Evolutionary conservation across 1,284 basidiomycete genomes (phyloP).

Genomic region (Moesziomyces globuligerus): DNA sequence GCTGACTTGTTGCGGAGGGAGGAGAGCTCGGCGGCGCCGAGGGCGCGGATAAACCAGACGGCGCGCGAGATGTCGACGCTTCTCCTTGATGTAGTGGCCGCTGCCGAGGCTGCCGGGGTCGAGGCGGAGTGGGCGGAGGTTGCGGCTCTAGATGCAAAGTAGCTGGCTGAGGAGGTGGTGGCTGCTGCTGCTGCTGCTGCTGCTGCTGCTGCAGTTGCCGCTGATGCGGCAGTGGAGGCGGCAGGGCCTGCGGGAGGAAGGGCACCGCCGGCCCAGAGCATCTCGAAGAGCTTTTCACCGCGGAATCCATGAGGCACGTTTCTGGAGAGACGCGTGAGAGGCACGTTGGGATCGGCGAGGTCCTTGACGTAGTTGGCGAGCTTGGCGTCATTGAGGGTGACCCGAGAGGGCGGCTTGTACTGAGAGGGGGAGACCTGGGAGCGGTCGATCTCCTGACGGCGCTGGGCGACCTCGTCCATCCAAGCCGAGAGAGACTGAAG

Average conservation of each 20-base stretch:
- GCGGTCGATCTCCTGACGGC: conserved; percentile 34
- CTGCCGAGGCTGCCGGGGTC: conserved; percentile 4
- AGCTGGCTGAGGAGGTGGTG: too few species aligned
- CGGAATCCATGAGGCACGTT: conserved; percentile 93
- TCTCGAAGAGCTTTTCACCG: conserved; percentile 87
- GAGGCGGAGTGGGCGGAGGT: conserved; percentile 6
- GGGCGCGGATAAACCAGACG: conserved; percentile 92
- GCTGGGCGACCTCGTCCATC: conserved; percentile 48
- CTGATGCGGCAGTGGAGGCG: not conserved
- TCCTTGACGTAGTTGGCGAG: conserved; percentile 89
- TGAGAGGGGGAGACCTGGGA: conserved; percentile 22
- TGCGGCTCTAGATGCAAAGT: conserved; percentile 15
- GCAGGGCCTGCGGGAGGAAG: conserved; percentile 19
- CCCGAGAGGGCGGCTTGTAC: conserved; percentile 70
- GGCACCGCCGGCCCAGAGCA: conserved; percentile 74
- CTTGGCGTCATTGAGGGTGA: conserved; percentile 88
- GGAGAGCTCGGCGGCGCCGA: conserved; percentile 89
- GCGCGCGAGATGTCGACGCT: conserved; percentile 83
- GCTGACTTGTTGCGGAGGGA: conserved; percentile 46
- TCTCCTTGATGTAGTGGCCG: conserved; percentile 72
- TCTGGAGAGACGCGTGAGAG: conserved; percentile 84
- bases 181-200: too few species aligned
- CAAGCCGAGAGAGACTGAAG: conserved; percentile 38
- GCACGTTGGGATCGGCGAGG: conserved; percentile 86
- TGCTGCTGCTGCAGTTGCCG: conserved; percentile 8